Base-by-base conservation (phyloP, 805 yeast species). In the Grigorovia humatica region DNA sequence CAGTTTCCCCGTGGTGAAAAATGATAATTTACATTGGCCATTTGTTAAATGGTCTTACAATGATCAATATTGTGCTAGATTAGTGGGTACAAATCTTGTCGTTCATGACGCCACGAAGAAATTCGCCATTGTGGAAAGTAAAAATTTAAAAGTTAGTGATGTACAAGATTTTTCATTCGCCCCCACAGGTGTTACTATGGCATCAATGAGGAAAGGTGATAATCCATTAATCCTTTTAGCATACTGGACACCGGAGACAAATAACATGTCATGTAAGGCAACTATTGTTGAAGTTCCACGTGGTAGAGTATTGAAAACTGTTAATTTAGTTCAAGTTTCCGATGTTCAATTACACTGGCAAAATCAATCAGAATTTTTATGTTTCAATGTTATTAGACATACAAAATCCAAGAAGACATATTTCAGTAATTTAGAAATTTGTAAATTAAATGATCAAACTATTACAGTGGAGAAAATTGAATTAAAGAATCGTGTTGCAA, bases 381-480 rank as follows among this genome's bases (percentile, higher is more conserved):
- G 96, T 74, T 95, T 90, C 65, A 88, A 87, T 74, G 96, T 93
- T 60, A 96, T 90, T 70, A 88, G 98, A 73, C 96, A 89, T 72
- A 88, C 97, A 52, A 93, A 93, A 72, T 85, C 96, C 48, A 87
- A 85, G 70, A 93, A 95, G 79, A 87, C 96, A 19, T 70, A 83
- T 50, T 89, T 88, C 77, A 82, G 96, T 52, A 88, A 88, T 67
- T 77, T 93, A 69, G 98, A 93, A 72, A 84, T 93, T 66, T 88
- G 91, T 79, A 85, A 88, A 64, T 71, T 89, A 53, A 76, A 77
- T 54, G 99, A 91, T 71, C 87, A 81, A 71, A 95, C 86, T 63
- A 80, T 91, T 59, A 98, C 99, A 35, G 96, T 90, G 54, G 97
- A 90, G 67, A 91, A 88, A 60, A 76, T 93, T 59, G 99, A 93